A percentile compares a stretch with the other conserved stretches of the same genome.
Evolutionary conservation across 1,284 basidiomycete species (phyloP).

Genomic region (Rhodotorula sp.): DNA sequence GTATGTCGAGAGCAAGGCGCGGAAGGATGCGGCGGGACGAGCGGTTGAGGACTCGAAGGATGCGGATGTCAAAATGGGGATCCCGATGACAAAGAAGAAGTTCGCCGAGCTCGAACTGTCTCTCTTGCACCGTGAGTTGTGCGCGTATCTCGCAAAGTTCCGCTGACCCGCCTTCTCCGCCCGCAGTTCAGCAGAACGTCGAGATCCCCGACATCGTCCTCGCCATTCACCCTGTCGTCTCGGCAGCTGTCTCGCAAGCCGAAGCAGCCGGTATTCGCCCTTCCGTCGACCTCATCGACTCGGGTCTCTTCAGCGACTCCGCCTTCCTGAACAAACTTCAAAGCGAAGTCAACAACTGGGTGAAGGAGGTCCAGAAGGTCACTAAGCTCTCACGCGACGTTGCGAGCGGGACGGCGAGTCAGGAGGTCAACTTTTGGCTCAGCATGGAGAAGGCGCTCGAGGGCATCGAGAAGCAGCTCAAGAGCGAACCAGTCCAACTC

Average conservation of each 20-base stretch:
- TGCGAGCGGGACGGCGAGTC: slow-evolving; percentile 90
- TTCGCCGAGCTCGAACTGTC: slow-evolving; percentile 98
- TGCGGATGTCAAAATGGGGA: slow-evolving; percentile 68
- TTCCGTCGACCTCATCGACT: slow-evolving; percentile 71
- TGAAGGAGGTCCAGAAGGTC: slow-evolving; percentile 95
- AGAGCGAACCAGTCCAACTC: slow-evolving; percentile 87
- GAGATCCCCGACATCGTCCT: slow-evolving; percentile 97
- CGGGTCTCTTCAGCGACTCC: slow-evolving; percentile 75
- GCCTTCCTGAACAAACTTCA: slow-evolving; percentile 92
- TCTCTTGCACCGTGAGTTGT: slow-evolving; percentile 63
- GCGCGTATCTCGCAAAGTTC: neutral
- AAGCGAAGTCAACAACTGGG: slow-evolving; percentile 93
- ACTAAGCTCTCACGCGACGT: slow-evolving; percentile 89
- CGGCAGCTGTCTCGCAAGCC: slow-evolving; percentile 78
- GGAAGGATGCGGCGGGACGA: slow-evolving; percentile 22
- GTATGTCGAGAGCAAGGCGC: slow-evolving; percentile 64
- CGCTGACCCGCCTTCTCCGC: neutral
- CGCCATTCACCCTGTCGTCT: slow-evolving; percentile 84
- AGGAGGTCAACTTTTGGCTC: slow-evolving; percentile 99
- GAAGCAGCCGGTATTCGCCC: slow-evolving; percentile 61
- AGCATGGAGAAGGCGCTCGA: slow-evolving; percentile 90
- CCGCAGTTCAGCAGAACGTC: slow-evolving; percentile 83
- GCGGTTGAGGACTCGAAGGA: slow-evolving; percentile 59
- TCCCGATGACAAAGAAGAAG: slow-evolving; percentile 98
- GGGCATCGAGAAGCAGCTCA: slow-evolving; percentile 84